These are phyloP conservation scores for Tetrahymena malaccensis DNA, from an alignment of 73 alveolate species.

Conservation along the genomic window DNA sequence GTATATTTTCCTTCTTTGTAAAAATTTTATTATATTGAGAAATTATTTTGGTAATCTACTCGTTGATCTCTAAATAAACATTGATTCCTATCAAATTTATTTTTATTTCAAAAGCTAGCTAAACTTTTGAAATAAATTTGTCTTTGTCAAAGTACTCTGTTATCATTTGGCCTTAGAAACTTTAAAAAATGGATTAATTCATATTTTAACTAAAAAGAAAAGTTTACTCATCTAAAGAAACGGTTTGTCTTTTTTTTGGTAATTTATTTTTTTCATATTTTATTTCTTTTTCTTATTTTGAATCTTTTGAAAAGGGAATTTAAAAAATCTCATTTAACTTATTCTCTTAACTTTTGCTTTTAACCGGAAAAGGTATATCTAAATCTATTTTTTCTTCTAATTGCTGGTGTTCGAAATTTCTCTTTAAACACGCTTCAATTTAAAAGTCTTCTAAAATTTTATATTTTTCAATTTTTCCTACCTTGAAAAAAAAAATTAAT, in stretches of 20 bases:
- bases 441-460: neutral
- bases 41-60: neutral
- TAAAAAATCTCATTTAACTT: neutral
- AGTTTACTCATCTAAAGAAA: neutral
- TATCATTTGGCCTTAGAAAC: neutral
- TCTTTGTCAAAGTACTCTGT: neutral
- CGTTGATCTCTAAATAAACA: neutral
- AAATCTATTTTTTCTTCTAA: neutral
- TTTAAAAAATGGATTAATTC: neutral
- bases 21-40: neutral
- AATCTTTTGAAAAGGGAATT: neutral
- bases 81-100: neutral
- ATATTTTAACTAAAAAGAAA: neutral
- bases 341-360: neutral
- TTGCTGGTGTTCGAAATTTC: neutral
- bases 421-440: neutral
- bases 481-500: no score
- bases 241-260: neutral
- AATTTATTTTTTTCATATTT: neutral
- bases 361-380: neutral
- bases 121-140: neutral
- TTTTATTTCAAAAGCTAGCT: neutral
- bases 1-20: neutral
- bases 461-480: neutral
- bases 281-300: neutral